Percentiles rank a stretch among this genome's conserved stretches.
phyloP scores from a whole-genome alignment of 208 protist genomes.

The Acanthamoeba royreba region DNA sequence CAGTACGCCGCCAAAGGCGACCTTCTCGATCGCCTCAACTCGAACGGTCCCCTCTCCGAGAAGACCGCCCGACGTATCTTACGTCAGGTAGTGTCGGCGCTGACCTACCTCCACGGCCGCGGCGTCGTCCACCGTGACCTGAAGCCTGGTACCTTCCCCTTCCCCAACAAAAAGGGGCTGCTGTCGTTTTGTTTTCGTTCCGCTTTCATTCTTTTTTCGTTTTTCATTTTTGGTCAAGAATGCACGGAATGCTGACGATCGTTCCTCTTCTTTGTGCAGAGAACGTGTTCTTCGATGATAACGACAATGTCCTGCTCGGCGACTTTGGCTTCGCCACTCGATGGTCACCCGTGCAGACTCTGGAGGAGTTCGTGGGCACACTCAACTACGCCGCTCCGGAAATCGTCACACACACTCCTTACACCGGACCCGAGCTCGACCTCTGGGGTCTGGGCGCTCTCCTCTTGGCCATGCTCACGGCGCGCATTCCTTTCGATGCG shows the following conservation, averaged over 20 bases:
- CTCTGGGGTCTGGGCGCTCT: not conserved
- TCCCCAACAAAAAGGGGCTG: not conserved
- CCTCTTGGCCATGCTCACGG: not conserved
- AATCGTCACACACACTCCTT: not conserved
- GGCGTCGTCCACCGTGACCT: conserved; percentile 66
- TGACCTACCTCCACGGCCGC: conserved; percentile 57
- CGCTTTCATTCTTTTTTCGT: not conserved
- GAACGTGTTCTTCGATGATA: not conserved
- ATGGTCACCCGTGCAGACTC: not conserved
- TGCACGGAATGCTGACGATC: not conserved
- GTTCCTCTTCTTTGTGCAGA: not conserved
- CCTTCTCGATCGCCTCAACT: not conserved
- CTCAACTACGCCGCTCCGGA: conserved; percentile 8
- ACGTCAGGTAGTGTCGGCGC: conserved; percentile 62
- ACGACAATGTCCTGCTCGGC: conserved; percentile 9
- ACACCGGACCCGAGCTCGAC: conserved; percentile 1
- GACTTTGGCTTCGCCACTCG: not conserved
- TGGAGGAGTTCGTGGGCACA: not conserved
- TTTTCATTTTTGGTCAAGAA: not conserved
- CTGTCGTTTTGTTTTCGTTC: not conserved
- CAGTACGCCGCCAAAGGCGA: not conserved
- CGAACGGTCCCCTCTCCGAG: not conserved
- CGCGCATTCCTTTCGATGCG: not conserved
- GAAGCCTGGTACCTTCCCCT: conserved; percentile 33
- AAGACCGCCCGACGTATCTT: conserved; percentile 55